Evolutionary conservation across 2,329 filamentous ascomycete genomes (phyloP), one percentile per base, ranked within the genome.

Genomic region (Ascochyta koolunga): DNA sequence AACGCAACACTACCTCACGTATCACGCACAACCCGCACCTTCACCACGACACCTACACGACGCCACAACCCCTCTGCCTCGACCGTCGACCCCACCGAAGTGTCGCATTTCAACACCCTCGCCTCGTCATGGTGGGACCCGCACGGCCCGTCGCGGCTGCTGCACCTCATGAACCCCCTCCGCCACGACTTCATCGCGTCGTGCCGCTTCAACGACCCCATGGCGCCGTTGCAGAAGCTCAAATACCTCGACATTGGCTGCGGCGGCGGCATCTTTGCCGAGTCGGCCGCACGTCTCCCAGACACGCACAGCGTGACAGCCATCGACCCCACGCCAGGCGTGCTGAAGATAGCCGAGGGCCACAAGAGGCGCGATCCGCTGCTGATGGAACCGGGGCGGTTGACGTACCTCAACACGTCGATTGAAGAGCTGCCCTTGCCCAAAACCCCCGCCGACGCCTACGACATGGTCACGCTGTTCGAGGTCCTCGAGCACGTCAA

Each of bases 121-220:
- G 95, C 95, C 61, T 90, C 90, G 62, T 89, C 89, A 67, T 99
- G 95, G 95, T 99, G 95, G 95, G 93, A 98, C 76, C 90, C 93
- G 1, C 87, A 96, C 71, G 95, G 95, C 45, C 89, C 93, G 6
- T 97, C 92, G 4, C 87, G 93, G 33, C 86, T 97, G 54, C 86
- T 99, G 2, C 95, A 99, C 76, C 88, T 96, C 63, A 98, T 99
- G 93, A 98, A 99, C 78, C 95, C 95, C 1, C 85, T 96, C 39
- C 92, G 95, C 29, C 93, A 98, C 78, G 87, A 92, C 60, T 55
- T 76, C 78, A 40, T 68, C 77, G 21, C 57, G 75, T 8, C 61
- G 58, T 36, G 32, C 65, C 16, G 48, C 45, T 41, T 50, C 37
- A 32, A 46, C 37, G n/a, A 35, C 24, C 31, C 51, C 15, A 16